Base-by-base conservation (phyloP, 2,329 filamentous ascomycete genomes). In the Sodiomyces alkalinus region DNA sequence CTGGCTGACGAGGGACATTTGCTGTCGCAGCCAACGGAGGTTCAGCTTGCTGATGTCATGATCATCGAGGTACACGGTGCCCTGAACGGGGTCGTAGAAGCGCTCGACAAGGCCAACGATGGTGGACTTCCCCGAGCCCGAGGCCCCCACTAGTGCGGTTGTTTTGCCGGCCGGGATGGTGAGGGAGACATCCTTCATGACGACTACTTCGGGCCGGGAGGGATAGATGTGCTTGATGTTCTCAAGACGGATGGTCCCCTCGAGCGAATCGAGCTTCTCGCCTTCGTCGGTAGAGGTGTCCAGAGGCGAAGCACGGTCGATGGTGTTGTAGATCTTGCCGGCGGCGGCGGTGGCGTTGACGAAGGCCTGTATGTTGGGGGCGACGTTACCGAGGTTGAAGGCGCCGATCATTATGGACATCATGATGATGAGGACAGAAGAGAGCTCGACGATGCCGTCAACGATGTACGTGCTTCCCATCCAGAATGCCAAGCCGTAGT, bases 191-290 rank as follows among this genome's bases (percentile, higher is more conserved):
- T 77, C 74, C 22, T 90, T 62, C 74, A 96, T 87, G 21, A 96
- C 80, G 2, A 74, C 70, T 4, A 93, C 85, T 43, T 94, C 86
- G 0, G 86, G 82, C 9, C 90, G 72, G 5, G 85, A 93, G 4
- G 90, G 90, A 44, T 98, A 96, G 41, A 94, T 87, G 52, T 93
- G 86, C 51, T 81, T 90, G 46, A 96, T 65, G 40, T 82, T 68
- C 40, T 75, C 70, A 24, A 98, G 66, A 39, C 86, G 78, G 33
- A 98, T 77, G 11, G 70, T 72, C 17, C 90, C 90, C 34, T 78
- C 61, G 2, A 93, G 64, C 13, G 69, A 52, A 2, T 83, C 74
- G 1, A 92, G 64, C 39, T 65, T 85, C 34, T 70, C 60, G n/a
- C 87, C 90, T 7, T 64, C 60, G 1, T 76, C 66, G 3, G 67